These are phyloP conservation scores for Cladosporium sphaerospermum DNA, from an alignment of 2,329 filamentous ascomycete species.

Conservation along the genomic window DNA sequence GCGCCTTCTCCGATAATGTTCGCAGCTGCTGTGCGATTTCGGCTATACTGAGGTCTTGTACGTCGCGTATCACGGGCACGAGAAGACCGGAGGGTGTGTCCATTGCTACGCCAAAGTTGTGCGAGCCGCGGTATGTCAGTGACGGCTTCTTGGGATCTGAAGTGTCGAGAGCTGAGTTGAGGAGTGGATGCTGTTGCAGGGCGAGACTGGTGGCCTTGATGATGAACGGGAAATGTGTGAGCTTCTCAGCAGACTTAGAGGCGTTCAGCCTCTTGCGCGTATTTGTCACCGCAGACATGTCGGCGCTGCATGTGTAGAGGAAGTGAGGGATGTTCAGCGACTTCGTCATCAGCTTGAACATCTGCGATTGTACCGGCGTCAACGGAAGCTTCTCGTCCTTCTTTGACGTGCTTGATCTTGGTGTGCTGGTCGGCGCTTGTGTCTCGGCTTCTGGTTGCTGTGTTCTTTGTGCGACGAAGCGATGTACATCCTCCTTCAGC, in stretches of 20 bases:
- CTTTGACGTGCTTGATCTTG: constrained; percentile 15
- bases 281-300: constrained; percentile 67
- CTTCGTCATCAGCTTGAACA: constrained; percentile 97
- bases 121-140: constrained; percentile 70
- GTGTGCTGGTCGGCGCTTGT: constrained; percentile 12
- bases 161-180: constrained; percentile 79
- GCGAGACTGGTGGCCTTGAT: constrained; percentile 90
- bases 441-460: constrained; percentile 33
- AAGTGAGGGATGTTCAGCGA: constrained; percentile 92
- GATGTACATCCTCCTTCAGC: constrained; percentile 80
- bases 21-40: constrained; percentile 71
- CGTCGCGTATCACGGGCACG: constrained; percentile 85
- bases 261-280: constrained; percentile 72
- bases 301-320: constrained; percentile 84
- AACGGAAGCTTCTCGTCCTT: constrained; percentile 63
- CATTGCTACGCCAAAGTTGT: constrained; percentile 95
- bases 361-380: constrained; percentile 75
- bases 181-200: constrained; percentile 71
- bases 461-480: constrained; percentile 25
- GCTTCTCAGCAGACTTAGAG: constrained; percentile 48
- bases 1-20: constrained; percentile 66
- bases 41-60: constrained; percentile 68
- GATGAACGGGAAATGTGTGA: constrained; percentile 90
- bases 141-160: constrained; percentile 59
- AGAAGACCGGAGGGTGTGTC: constrained; percentile 84